These are phyloP conservation scores for Glutinoglossum americanum DNA, from an alignment of 495 filamentous ascomycete genomes.

Conservation along the genomic window DNA sequence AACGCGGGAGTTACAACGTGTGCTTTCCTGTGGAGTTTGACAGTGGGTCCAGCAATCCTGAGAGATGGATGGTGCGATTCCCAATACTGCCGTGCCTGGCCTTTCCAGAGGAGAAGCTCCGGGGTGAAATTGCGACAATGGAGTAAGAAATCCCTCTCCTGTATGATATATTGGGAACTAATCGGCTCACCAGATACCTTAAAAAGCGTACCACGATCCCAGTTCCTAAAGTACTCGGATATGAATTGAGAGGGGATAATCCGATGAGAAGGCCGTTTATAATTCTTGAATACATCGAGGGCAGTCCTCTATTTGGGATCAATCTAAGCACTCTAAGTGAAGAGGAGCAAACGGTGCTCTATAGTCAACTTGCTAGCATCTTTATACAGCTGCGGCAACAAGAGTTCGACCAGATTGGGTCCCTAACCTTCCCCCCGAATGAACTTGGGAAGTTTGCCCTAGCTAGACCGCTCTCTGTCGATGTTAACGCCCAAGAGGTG, in stretches of 20 bases:
- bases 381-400: slow-evolving; percentile 1
- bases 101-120: neutral
- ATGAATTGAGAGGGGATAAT: neutral
- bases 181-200: neutral
- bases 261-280: neutral
- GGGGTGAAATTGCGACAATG: neutral
- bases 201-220: neutral
- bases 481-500: neutral
- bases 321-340: neutral
- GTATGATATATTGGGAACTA: neutral
- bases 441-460: neutral
- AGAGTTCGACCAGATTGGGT: neutral
- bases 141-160: neutral
- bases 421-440: neutral
- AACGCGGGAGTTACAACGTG: neutral
- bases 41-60: neutral
- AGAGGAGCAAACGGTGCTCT: neutral
- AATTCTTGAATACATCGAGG: neutral
- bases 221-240: neutral
- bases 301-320: neutral
- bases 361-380: neutral
- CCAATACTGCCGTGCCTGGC: neutral
- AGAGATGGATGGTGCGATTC: neutral
- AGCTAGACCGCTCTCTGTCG: neutral
- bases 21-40: neutral